Percentiles rank a stretch among this genome's conserved stretches.
Evolutionary conservation across 306 rosid genomes (phyloP).

Genomic region (Sindora glabra): DNA sequence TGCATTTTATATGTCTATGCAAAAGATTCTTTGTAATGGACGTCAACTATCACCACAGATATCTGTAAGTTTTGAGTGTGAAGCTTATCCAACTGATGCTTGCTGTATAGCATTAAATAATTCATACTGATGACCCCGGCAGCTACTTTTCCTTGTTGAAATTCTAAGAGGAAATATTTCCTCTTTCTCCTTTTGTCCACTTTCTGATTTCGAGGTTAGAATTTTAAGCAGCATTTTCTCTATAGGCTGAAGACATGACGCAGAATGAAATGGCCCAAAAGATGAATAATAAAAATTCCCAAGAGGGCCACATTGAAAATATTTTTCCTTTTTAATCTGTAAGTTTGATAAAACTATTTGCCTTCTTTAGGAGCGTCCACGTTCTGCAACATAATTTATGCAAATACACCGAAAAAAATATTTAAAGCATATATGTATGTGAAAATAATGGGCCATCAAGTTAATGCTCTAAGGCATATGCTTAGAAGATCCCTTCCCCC

Average conservation of each 20-base stretch:
- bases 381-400: conserved; percentile 11
- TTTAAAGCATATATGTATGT: conserved; percentile 8
- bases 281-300: neutral
- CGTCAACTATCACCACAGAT: too few species aligned
- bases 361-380: neutral
- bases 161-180: too few species aligned
- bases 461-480: conserved; percentile 40
- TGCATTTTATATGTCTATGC: too few species aligned
- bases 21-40: too few species aligned
- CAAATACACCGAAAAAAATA: neutral
- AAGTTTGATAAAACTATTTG: neutral
- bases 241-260: neutral
- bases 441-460: conserved; percentile 13
- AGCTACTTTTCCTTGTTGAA: too few species aligned
- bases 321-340: too few species aligned
- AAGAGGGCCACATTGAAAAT: neutral
- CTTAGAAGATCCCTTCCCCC: conserved; percentile 36
- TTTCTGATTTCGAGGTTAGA: too few species aligned
- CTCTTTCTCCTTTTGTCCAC: too few species aligned
- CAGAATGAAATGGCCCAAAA: conserved; percentile 4
- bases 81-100: too few species aligned
- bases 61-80: too few species aligned
- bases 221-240: neutral
- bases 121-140: too few species aligned
- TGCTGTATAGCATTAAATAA: too few species aligned